Base-by-base conservation (phyloP, 441 rosid species). In the Mallotus japonicus region DNA sequence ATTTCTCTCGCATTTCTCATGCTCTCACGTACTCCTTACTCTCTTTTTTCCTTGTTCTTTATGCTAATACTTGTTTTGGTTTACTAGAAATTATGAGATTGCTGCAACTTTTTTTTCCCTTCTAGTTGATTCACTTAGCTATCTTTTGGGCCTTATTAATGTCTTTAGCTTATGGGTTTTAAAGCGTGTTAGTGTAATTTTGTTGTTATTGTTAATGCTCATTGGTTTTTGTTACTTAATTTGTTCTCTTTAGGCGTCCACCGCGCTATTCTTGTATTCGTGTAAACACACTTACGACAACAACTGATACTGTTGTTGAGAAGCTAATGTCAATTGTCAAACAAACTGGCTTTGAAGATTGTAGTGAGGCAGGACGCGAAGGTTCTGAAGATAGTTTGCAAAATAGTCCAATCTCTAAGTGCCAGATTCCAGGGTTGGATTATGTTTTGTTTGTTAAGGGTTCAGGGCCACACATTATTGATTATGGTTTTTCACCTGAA, bases 221-320 rank as follows among this genome's bases (percentile, higher is more conserved):
- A 40, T 49, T 53, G 6, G 4, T 9, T 72, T 75, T 34, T 51
- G 10, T 58, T 12, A 5, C 17, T 12, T 3, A 19, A 54, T 13
- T 28, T 71, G 22, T 55, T 71, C 22, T 73, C 13, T 51, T 78
- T 79, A 92, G 99, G 89, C 87, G 83, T 2, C 98, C 99, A 0
- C 90, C 98, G 4, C 70, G 90, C 69, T 91, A 91, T 84, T 91
- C 98, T 32, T 95, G 98, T 77, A 83, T 95, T 68, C 95, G 98
- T 3, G 95, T 93, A 74, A 95, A 95, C 75, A 86, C 88, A 10
- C 85, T 93, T 47, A 88, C 83, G 79, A 75, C 95, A 28, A 83
- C 95, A 8, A 83, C 82, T 65, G 95, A 91, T 68, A 85, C 85
- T 17, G 92, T 91, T 70, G 85, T 91, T 70, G 86, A 87, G 73